phyloP scores from a whole-genome alignment of 768 basidiomycete species.

The Naganishia kalamii region DNA sequence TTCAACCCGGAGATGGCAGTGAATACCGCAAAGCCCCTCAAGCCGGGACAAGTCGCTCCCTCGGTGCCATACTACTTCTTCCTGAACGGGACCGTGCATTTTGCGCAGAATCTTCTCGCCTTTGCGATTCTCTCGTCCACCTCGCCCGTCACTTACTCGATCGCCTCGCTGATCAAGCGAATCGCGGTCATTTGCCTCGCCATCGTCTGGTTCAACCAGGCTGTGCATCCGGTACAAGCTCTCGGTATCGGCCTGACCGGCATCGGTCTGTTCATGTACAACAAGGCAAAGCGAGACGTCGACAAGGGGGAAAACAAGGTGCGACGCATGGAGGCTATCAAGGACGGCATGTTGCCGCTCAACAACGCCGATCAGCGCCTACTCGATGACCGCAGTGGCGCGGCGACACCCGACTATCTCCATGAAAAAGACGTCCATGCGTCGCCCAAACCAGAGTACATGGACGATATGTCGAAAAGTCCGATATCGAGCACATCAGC shows the following conservation, averaged over 20 bases:
- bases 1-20: slow-evolving; percentile 33
- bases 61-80: slow-evolving; percentile 75
- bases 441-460: slow-evolving; percentile 11
- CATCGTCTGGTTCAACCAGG: slow-evolving; percentile 90
- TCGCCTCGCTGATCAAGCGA: slow-evolving; percentile 94
- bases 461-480: neutral
- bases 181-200: slow-evolving; percentile 97
- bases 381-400: slow-evolving; percentile 27
- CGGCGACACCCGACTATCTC: slow-evolving; percentile 10
- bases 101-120: slow-evolving; percentile 93
- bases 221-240: slow-evolving; percentile 74
- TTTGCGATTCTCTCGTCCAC: slow-evolving; percentile 93
- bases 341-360: slow-evolving; percentile 43
- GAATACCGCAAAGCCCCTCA: slow-evolving; percentile 19
- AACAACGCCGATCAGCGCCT: slow-evolving; percentile 35
- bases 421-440: slow-evolving; percentile 8
- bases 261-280: slow-evolving; percentile 88
- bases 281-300: slow-evolving; percentile 84
- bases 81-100: slow-evolving; percentile 92
- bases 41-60: slow-evolving; percentile 44
- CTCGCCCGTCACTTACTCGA: slow-evolving; percentile 97
- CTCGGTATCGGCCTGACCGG: slow-evolving; percentile 88
- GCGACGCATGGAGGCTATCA: slow-evolving; percentile 49
- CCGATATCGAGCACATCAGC: slow-evolving; percentile 14
- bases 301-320: slow-evolving; percentile 86